A percentile compares a stretch with the other conserved stretches of the same genome.
Evolutionary conservation across 1,139 yeast species (phyloP).

Genomic region (Suhomyces guaymorum): DNA sequence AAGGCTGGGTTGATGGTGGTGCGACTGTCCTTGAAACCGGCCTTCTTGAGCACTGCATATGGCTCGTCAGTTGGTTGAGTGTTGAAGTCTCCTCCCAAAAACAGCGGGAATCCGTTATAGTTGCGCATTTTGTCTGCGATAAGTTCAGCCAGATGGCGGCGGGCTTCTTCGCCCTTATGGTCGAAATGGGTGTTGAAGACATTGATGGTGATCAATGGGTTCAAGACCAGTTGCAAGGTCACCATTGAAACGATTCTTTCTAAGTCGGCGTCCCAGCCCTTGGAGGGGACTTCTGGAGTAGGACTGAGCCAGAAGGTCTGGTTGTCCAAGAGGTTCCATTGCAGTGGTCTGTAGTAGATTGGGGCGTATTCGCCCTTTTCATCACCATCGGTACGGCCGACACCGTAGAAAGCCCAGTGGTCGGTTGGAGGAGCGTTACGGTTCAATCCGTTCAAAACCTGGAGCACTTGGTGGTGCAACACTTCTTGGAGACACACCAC

Average conservation of each 20-base stretch:
- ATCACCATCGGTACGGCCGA: conserved; percentile 43
- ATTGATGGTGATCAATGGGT: conserved; percentile 27
- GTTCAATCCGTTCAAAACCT: conserved; percentile 37
- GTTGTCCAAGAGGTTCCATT: conserved; percentile 39
- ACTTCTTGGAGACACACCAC: conserved; percentile 59
- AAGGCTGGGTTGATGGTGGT: conserved; percentile 14
- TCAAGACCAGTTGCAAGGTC: conserved; percentile 15
- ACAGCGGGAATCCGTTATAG: conserved; percentile 41
- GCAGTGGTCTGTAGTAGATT: conserved; percentile 34
- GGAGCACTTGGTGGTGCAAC: conserved; percentile 50
- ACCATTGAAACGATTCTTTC: conserved; percentile 26
- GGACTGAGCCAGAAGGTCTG: conserved; percentile 46
- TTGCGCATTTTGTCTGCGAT: conserved; percentile 44
- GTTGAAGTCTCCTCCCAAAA: conserved; percentile 51
- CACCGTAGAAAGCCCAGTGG: conserved; percentile 47
- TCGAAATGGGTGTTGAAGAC: conserved; percentile 62
- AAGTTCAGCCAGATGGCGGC: conserved; percentile 49
- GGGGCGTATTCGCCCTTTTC: conserved; percentile 55
- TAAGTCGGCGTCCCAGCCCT: conserved; percentile 29
- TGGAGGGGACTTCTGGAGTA: conserved; percentile 49
- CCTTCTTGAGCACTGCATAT: conserved; percentile 17
- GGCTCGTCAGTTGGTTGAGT: conserved; percentile 52
- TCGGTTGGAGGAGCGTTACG: conserved; percentile 21
- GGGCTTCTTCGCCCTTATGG: conserved; percentile 50
- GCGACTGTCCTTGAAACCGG: conserved; percentile 23